Conservation (phyloP, 106 monocot species). For the Platanthera guangdongensis region DNA sequence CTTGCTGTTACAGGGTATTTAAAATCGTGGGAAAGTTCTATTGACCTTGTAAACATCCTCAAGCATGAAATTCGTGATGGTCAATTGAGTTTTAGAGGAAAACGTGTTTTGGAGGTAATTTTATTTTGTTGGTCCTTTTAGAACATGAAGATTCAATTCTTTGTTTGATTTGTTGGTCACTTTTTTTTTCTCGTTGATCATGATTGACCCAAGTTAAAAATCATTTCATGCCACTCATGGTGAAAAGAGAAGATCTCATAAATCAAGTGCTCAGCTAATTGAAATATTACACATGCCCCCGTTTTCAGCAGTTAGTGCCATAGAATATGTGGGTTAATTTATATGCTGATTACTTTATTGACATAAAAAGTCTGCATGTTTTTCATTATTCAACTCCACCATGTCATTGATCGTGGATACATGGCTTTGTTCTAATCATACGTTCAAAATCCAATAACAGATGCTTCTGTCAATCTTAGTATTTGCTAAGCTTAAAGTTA, state of each 20-base stretch:
- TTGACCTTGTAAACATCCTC: constrained; percentile 71
- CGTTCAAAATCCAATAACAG: not conserved
- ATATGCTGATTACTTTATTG: not conserved
- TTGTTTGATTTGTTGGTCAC: not conserved
- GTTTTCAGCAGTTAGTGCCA: not conserved
- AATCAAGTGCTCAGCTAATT: not conserved
- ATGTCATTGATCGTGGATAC: not conserved
- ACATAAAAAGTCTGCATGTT: not conserved
- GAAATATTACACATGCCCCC: not conserved
- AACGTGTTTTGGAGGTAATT: constrained; percentile 78
- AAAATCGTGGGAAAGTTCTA: constrained; percentile 82
- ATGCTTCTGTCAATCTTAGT: not conserved
- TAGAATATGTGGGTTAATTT: not conserved
- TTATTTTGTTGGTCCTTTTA: not conserved
- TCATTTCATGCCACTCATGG: not conserved
- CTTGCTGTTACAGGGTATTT: constrained; percentile 43
- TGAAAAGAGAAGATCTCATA: not conserved
- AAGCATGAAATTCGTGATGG: constrained; percentile 95
- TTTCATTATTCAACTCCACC: not conserved
- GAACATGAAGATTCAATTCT: not conserved
- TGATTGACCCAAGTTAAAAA: not conserved
- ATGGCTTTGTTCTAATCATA: not conserved
- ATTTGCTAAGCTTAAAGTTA: not conserved
- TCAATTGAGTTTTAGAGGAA: constrained; percentile 86
- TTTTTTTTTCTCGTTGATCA: not conserved